Base-by-base conservation (phyloP, 164 flowering plant genomes). In the Macadamia tetraphylla region DNA sequence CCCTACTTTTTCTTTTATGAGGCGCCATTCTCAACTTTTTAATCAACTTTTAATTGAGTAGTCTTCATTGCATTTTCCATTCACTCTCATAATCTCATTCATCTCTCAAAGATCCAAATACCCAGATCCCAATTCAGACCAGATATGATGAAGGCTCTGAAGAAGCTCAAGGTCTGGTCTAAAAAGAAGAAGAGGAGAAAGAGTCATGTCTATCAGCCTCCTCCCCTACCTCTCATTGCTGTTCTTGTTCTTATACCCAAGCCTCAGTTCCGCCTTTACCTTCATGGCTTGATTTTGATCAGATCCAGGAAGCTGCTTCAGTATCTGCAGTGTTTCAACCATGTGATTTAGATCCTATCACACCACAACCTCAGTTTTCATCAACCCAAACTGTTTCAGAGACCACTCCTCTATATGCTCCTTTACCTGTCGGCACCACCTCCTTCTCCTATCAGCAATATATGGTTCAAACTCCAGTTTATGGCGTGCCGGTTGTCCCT, bases 211-310 rank as follows among this genome's bases (percentile, higher is more conserved):
- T 62, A 12, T 42, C 23, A 46, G 15, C 68, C 31, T 14, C 73
- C 65, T 40, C 68, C 74, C 14, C 62, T 23, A n/a, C 55, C 43
- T 14, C 61, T 11, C 63, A 58, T 6, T 58, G 64, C 51, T 70
- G 73, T 64, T 70, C 62, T 13, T 70, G 73, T 35, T 49, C 73
- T 14, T 17, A 64, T 3, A 1, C 11, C 63, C 74, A 60, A 64
- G 84, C 86, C 14, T 79, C 84, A 2, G 86, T 84, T 58, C 86
- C 86, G 14, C 86, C 86, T 0, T 29, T 79, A 40, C 86, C 85
- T 9, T 67, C 79, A 6, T 81, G 86, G 84, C 67, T 75, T 35
- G 76, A 78, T 1, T 9, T 30, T 7, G 76, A 77, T 11, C 70
- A 56, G 60, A 58, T 63, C 63, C 65, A 68, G 9, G 68, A 60